Conservation (phyloP, 371 early-diverging fungal genomes). For the Mucor irregularis region DNA sequence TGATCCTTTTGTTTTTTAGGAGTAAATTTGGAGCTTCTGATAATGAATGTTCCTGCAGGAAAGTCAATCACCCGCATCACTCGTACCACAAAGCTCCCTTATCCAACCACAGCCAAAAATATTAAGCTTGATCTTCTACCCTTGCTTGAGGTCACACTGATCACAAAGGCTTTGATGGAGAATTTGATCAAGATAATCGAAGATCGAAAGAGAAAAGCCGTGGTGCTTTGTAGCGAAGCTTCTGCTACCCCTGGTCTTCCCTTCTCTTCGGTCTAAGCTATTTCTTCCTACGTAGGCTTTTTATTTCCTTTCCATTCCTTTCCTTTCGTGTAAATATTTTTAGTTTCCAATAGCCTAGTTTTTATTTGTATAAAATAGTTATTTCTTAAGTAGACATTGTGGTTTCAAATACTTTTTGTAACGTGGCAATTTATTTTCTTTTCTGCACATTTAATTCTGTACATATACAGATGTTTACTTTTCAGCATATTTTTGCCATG, state of each 20-base stretch:
- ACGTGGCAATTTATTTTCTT: no score
- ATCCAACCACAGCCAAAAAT: background rate
- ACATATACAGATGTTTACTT: no score
- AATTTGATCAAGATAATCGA: background rate
- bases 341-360: no score
- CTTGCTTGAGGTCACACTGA: conserved; percentile 13
- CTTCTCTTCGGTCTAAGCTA: background rate
- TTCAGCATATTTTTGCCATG: no score
- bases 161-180: conserved; percentile 3
- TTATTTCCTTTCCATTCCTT: background rate
- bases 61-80: conserved; percentile 3
- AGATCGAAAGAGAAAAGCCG: conserved; percentile 10
- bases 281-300: background rate
- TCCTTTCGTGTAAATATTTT: background rate
- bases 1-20: conserved; percentile 11
- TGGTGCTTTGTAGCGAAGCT: background rate
- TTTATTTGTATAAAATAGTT: no score
- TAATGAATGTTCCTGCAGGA: conserved; percentile 14
- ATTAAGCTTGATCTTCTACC: conserved; percentile 10
- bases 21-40: conserved; percentile 4
- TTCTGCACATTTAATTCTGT: no score
- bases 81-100: conserved; percentile 1
- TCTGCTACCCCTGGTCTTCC: conserved; percentile 2
- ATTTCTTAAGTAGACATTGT: no score
- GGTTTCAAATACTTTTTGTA: no score